Conservation (phyloP, 176 grass and related monocot genomes). For the Musa acuminata region DNA sequence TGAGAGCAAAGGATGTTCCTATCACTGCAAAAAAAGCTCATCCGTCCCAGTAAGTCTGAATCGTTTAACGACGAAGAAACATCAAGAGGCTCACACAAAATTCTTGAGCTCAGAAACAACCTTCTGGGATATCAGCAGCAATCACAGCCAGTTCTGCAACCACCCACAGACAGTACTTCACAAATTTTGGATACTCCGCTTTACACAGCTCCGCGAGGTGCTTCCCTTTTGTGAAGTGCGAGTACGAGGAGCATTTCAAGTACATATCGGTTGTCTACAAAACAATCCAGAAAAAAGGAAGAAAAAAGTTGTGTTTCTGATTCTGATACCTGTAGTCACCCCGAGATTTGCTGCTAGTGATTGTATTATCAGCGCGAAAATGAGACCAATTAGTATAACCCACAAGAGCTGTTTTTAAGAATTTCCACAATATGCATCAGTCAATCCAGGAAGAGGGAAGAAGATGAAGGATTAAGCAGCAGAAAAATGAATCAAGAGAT, state of each 20-base stretch:
- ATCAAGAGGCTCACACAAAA: background rate
- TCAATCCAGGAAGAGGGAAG: background rate
- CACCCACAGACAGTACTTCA: background rate
- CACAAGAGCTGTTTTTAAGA: conserved; percentile 48
- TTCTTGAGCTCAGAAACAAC: background rate
- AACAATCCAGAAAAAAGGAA: background rate
- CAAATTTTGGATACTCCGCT: conserved; percentile 1
- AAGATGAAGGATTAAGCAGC: too few relatives aligned
- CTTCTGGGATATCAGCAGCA: conserved; percentile 1
- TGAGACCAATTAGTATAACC: conserved; percentile 77
- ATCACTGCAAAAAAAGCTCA: conserved; percentile 30
- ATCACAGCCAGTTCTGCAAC: conserved; percentile 4
- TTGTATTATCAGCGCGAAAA: conserved; percentile 82
- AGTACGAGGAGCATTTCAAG: background rate
- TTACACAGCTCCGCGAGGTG: conserved; percentile 1
- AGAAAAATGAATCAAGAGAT: background rate
- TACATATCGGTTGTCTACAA: background rate
- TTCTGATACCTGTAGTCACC: conserved; percentile 59
- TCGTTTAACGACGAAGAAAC: background rate
- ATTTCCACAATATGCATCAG: too few relatives aligned
- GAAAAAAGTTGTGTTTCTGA: background rate
- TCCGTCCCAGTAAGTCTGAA: too few relatives aligned
- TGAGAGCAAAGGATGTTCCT: conserved; percentile 67
- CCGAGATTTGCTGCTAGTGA: conserved; percentile 80
- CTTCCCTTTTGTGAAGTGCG: background rate